Conservation (phyloP, 371 early-diverging fungal species). For the Syncephalastrum contaminatum region DNA sequence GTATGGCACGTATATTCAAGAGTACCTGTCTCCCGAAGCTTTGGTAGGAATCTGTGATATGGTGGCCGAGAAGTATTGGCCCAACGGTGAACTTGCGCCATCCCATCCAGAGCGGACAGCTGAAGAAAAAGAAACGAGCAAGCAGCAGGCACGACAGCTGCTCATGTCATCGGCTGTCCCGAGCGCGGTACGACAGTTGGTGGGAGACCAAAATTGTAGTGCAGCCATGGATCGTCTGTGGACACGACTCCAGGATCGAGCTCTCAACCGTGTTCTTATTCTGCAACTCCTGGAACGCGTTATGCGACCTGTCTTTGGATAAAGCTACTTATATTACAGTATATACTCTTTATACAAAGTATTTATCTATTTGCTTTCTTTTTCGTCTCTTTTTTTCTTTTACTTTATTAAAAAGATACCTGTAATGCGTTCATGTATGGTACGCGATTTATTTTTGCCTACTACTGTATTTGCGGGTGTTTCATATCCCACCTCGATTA, state of each 20-base stretch:
- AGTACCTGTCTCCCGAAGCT: constrained; percentile 36
- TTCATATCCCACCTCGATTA: no score
- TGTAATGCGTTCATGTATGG: no score
- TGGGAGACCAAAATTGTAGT: constrained; percentile 49
- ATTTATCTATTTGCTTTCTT: constrained; percentile 5
- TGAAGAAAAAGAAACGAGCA: constrained; percentile 32
- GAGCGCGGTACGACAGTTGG: constrained; percentile 37
- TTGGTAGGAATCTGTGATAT: constrained; percentile 24
- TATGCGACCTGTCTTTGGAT: constrained; percentile 42
- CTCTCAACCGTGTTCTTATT: constrained; percentile 40
- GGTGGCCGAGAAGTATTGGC: constrained; percentile 38
- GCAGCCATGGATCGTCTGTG: constrained; percentile 51
- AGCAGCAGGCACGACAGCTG: constrained; percentile 25
- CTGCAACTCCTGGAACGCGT: constrained; percentile 44
- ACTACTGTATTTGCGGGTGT: no score
- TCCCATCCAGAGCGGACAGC: constrained; percentile 14
- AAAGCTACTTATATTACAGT: constrained; percentile 4
- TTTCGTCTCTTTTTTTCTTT: neutral
- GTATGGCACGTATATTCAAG: constrained; percentile 36
- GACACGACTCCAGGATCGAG: constrained; percentile 36
- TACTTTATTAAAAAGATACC: no score
- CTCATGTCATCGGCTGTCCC: constrained; percentile 39
- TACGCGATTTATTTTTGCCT: no score
- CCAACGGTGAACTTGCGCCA: constrained; percentile 27
- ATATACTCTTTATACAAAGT: neutral